Base-by-base conservation (phyloP, 2,329 filamentous ascomycete species). In the Didymosphaeria variabile region DNA sequence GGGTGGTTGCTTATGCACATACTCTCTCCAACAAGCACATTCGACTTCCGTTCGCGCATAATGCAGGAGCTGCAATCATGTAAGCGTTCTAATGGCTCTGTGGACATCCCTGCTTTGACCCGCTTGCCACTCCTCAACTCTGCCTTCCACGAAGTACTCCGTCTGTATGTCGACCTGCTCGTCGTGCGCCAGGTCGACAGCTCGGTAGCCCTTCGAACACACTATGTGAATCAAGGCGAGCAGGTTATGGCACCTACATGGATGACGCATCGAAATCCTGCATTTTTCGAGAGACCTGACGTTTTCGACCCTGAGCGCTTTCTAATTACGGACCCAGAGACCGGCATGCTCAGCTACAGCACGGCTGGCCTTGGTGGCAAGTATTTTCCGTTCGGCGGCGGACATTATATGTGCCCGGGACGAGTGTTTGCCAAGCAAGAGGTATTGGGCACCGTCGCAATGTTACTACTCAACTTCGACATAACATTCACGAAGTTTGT, bases 221-320 rank as follows among this genome's bases (percentile, higher is more conserved):
- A 52, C 32, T 26, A 52, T 15, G 49, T 52, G n/a, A 21, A 32
- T n/a, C 7, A 23, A 38, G 32, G 49, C 32, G 49, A 38, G 32
- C 49, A 52, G 19, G 19, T 52, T 10, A 52, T 52, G 49, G 49
- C 49, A 19, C 49, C 49, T 13, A 52, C 49, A 2, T 52, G 49
- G 49, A 52, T 52, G 49, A 52, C 49, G n/a, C 49, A 52, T 38
- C 31, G 49, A 7, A 38, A 52, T n/a, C n/a, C 49, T 5, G 34
- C 17, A 15, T 38, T 52, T n/a, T 52, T 52, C 17, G 32, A 38
- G 10, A 21, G 34, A 12, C 49, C 49, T n/a, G 49, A 52, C 12
- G 23, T 38, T 8, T 52, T 52, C 32, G 19, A 52, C 10, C 49
- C 49, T 2, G 49, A 52, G 32, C 49, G 49, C 49, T 52, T 52